Conservation (phyloP, 2,329 filamentous ascomycete genomes). For the Arachnopeziza araneosa region DNA sequence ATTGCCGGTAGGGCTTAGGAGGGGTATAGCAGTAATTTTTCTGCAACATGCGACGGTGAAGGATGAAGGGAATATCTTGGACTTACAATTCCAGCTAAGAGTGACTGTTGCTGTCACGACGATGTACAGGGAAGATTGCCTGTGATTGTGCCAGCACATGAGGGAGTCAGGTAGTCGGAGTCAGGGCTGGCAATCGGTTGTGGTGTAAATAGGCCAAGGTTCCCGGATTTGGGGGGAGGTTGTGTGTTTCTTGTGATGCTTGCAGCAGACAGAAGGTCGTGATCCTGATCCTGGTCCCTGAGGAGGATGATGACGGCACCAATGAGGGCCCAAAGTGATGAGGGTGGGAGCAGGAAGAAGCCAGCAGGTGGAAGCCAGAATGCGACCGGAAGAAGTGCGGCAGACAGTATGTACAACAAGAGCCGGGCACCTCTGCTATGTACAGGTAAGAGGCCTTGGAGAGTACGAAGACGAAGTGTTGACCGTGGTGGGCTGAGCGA, state of each 20-base stretch:
- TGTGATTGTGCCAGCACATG: constrained; percentile 15
- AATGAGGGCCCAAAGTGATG: background rate
- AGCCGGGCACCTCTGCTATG: background rate
- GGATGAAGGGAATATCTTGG: background rate
- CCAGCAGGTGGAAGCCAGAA: no score
- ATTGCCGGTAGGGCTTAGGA: constrained; percentile 14
- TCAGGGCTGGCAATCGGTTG: background rate
- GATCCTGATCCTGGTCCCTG: background rate
- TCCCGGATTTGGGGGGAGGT: background rate
- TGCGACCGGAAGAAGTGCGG: background rate
- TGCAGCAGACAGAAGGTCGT: background rate
- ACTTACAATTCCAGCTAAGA: constrained; percentile 11
- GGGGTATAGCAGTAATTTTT: constrained; percentile 5
- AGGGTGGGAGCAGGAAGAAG: background rate
- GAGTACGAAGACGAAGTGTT: background rate
- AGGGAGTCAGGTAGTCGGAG: constrained; percentile 1
- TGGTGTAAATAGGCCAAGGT: background rate
- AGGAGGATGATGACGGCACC: background rate
- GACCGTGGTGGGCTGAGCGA: background rate
- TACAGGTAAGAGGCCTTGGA: background rate
- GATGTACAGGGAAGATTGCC: constrained; percentile 11
- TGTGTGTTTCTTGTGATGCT: background rate
- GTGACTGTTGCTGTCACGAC: constrained; percentile 10
- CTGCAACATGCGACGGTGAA: constrained; percentile 11
- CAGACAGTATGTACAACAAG: background rate